Percentiles rank a stretch among this genome's conserved stretches.
phyloP scores from a whole-genome alignment of 139 green algal genomes.

The Yamagishiella unicocca region DNA sequence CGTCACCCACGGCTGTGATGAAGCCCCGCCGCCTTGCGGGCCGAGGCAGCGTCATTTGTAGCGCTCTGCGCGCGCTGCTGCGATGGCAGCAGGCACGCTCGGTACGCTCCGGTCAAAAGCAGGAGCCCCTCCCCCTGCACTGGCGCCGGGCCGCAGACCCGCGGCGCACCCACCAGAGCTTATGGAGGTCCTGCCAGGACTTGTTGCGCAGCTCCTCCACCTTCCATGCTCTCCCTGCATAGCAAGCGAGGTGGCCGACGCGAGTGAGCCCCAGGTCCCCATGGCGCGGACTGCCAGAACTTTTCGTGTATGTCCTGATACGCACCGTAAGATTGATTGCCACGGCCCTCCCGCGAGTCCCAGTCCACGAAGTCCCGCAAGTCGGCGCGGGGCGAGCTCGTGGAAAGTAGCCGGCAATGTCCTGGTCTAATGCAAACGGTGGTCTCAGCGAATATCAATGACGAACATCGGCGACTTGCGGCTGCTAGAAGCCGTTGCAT shows the following conservation, averaged over 20 bases:
- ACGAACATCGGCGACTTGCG: neutral
- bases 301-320: neutral
- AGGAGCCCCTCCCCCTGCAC: too few species aligned
- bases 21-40: too few species aligned
- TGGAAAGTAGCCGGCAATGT: neutral
- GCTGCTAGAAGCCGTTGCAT: slow-evolving; percentile 3
- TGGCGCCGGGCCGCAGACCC: too few species aligned
- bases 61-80: too few species aligned
- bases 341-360: slow-evolving; percentile 8
- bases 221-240: slow-evolving; percentile 48
- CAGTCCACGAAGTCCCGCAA: slow-evolving; percentile 56
- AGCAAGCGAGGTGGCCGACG: neutral
- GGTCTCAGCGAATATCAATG: neutral
- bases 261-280: neutral
- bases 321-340: slow-evolving; percentile 20
- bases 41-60: too few species aligned
- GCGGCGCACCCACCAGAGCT: slow-evolving; percentile 50
- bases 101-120: too few species aligned
- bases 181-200: slow-evolving; percentile 57
- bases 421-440: neutral
- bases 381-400: neutral
- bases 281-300: too few species aligned
- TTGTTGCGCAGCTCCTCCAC: slow-evolving; percentile 50
- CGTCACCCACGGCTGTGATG: too few species aligned
- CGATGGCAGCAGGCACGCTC: too few species aligned